Evolutionary conservation across 2,329 filamentous ascomycete genomes (phyloP).

Genomic region (Aspergillus piperis): DNA sequence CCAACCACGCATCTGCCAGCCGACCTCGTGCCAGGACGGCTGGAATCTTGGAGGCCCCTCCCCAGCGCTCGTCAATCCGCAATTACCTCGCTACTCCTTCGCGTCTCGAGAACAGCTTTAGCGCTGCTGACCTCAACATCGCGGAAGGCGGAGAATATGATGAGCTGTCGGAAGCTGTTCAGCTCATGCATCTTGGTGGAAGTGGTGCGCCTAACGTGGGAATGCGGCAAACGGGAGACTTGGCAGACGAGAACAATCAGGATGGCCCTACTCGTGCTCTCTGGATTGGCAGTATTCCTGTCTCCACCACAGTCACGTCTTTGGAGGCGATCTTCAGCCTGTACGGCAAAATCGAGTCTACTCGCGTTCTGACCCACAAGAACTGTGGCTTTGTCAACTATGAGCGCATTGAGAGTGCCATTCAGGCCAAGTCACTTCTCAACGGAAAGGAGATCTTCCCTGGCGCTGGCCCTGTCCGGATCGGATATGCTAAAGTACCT

Average conservation of each 20-base stretch:
- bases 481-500: slow-evolving; percentile 96
- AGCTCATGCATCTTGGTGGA: slow-evolving; percentile 67
- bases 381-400: slow-evolving; percentile 99
- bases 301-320: slow-evolving; percentile 93
- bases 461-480: slow-evolving; percentile 88
- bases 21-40: slow-evolving; percentile 88
- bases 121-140: slow-evolving; percentile 71
- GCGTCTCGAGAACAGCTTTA: slow-evolving; percentile 74
- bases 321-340: slow-evolving; percentile 91
- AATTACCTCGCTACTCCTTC: slow-evolving; percentile 76
- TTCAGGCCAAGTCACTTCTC: slow-evolving; percentile 81
- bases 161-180: slow-evolving; percentile 77
- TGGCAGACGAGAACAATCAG: slow-evolving; percentile 73
- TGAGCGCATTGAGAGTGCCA: slow-evolving; percentile 84
- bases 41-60: slow-evolving; percentile 80
- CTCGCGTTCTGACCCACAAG: slow-evolving; percentile 93
- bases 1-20: slow-evolving; percentile 76
- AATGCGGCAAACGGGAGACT: slow-evolving; percentile 65
- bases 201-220: slow-evolving; percentile 54
- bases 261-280: slow-evolving; percentile 90
- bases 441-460: slow-evolving; percentile 99
- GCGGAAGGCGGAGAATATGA: slow-evolving; percentile 77
- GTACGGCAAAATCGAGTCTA: slow-evolving; percentile 89
- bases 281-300: slow-evolving; percentile 96
- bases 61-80: slow-evolving; percentile 64